Evolutionary conservation across 345 rosid genomes (phyloP), one percentile per base, ranked within the genome.

Genomic region (Gossypium sturtianum): DNA sequence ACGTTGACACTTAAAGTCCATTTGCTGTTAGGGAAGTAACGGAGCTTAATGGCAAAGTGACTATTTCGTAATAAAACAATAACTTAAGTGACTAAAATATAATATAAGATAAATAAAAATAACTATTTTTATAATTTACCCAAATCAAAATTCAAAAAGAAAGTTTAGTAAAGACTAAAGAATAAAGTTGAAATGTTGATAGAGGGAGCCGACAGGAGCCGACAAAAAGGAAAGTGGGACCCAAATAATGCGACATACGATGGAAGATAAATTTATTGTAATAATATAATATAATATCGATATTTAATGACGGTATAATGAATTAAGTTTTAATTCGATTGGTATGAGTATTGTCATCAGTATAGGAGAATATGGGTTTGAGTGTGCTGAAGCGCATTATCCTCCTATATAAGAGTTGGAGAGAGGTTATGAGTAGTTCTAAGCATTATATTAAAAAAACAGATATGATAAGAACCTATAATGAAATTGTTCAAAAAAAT

Each of bases 201-300:
- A 11, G 73, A 58, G 68, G 72, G 38, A 63, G 78, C 68, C 76
- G 84, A 82, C 84, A 82, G 41, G 29, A 27, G 76, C 44, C 84
- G 84, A 85, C 88, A 83, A 79, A 79, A 74, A 82, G 44, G 53
- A 60, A 16, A 13, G 76, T 57, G 77, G 84, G 82, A 2, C 73
- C 83, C 83, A 75, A n/a, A 65, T 83, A 81, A 80, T 85, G 86
- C 83, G 86, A 76, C 77, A 74, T 79, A 64, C 81, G 78, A 75
- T 85, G 59, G 75, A 56, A 62, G 70, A 20, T 3, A 10, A 3
- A 23, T 20, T 57, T 2, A 4, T 7, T 1, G 8, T 53, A 5
- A 15, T 16, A 52, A 17, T n/a, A 53, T 5, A 13, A 52, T 52
- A 27, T 3, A 27, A 27, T 29, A 5, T 34, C 0, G 0, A 5